Base-by-base conservation (phyloP, 108 stramenopile genomes). In the Cyclotella baltica region DNA sequence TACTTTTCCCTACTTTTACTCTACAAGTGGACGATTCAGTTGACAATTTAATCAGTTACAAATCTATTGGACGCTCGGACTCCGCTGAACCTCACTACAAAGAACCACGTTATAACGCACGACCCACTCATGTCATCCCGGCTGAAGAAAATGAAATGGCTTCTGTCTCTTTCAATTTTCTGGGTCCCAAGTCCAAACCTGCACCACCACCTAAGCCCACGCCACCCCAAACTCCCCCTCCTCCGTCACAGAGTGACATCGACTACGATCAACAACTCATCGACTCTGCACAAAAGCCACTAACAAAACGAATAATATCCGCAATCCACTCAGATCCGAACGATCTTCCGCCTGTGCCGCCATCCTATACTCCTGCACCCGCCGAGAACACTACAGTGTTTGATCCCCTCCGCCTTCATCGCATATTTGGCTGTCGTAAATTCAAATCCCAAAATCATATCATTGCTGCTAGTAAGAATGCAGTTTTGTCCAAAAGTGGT, bases 381-480 rank as follows among this genome's bases (percentile, higher is more conserved):
- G 23, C 40, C 56, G n/a, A n/a, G n/a, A n/a, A n/a, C n/a, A n/a
- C n/a, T n/a, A n/a, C n/a, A n/a, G n/a, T n/a, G n/a, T n/a, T n/a
- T n/a, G n/a, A n/a, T n/a, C n/a, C n/a, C n/a, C n/a, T n/a, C n/a
- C n/a, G n/a, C n/a, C n/a, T n/a, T n/a, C n/a, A n/a, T n/a, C n/a
- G n/a, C n/a, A n/a, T n/a, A n/a, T n/a, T n/a, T n/a, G n/a, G n/a
- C n/a, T n/a, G n/a, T n/a, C n/a, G n/a, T n/a, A n/a, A n/a, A n/a
- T n/a, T n/a, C n/a, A n/a, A n/a, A n/a, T n/a, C n/a, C n/a, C n/a
- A n/a, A n/a, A n/a, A n/a, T n/a, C n/a, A n/a, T n/a, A n/a, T n/a
- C n/a, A n/a, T n/a, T 0, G 70, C 56, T 43, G 56, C 57, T 13
- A 59, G 57, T 0, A 52, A 48, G 0, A 71, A 71, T 28, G 70